phyloP scores from a whole-genome alignment of 352 stramenopile genomes.

The Globisporangium paddicum region DNA sequence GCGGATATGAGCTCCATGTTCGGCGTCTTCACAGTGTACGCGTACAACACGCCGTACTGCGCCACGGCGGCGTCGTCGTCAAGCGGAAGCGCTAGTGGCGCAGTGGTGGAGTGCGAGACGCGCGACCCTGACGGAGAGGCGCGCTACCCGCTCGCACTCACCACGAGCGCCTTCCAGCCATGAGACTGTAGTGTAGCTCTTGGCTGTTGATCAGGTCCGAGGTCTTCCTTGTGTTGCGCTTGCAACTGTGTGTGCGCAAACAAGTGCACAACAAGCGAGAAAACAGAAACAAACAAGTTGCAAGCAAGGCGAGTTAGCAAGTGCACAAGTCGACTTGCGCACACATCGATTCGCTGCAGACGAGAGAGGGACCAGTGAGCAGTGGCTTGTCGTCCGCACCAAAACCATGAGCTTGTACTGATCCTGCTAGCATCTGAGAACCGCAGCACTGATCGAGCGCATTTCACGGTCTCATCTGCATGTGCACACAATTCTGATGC shows the following conservation, averaged over 20 bases:
- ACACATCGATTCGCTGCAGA: background rate
- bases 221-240: background rate
- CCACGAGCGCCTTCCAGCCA: slow-evolving; percentile 13
- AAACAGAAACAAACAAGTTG: background rate
- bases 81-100: background rate
- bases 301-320: background rate
- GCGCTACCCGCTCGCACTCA: slow-evolving; percentile 24
- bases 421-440: background rate
- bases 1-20: background rate
- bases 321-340: background rate
- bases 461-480: background rate
- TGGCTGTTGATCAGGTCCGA: background rate
- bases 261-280: background rate
- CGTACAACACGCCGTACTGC: slow-evolving; percentile 32
- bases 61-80: background rate
- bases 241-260: background rate
- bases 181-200: background rate
- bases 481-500: background rate
- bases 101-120: slow-evolving; percentile 19
- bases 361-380: background rate
- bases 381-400: background rate
- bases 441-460: background rate
- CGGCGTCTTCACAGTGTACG: slow-evolving; percentile 15
- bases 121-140: slow-evolving; percentile 22
- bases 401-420: background rate